phyloP scores from a whole-genome alignment of 495 filamentous ascomycete species.

The Penicillium crystallinum region DNA sequence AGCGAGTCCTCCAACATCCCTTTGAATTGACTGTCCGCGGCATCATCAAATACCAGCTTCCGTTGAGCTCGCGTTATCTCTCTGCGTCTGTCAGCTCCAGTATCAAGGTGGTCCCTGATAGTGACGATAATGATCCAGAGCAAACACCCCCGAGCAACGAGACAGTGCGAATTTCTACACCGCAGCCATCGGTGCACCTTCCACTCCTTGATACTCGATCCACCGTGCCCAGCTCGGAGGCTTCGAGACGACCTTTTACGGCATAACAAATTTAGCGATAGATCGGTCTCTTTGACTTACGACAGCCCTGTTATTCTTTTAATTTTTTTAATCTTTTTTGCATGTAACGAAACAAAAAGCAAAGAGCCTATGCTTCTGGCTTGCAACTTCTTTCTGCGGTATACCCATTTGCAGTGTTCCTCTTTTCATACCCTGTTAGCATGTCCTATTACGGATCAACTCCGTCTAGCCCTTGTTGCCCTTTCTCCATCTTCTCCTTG shows the following conservation, averaged over 20 bases:
- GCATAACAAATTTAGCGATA: constrained; percentile 28
- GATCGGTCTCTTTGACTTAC: constrained; percentile 25
- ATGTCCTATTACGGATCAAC: background rate
- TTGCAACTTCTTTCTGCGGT: constrained; percentile 12
- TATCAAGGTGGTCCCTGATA: constrained; percentile 47
- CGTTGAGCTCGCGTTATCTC: constrained; percentile 65
- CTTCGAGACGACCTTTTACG: constrained; percentile 26
- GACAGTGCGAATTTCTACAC: constrained; percentile 21
- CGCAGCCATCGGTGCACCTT: constrained; percentile 7
- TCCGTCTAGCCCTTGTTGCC: background rate
- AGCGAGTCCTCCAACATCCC: constrained; percentile 79
- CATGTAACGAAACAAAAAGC: constrained; percentile 14
- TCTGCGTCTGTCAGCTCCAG: constrained; percentile 49
- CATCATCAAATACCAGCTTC: constrained; percentile 81
- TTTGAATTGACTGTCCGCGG: constrained; percentile 90
- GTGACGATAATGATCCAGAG: constrained; percentile 22
- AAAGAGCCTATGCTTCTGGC: constrained; percentile 6
- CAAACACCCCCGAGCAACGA: constrained; percentile 20
- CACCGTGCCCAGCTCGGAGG: constrained; percentile 1
- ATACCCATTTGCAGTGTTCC: constrained; percentile 20
- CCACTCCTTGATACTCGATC: constrained; percentile 5
- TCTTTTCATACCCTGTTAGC: background rate
- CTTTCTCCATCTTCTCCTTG: background rate
- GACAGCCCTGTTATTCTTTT: constrained; percentile 15
- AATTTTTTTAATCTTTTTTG: constrained; percentile 6